phyloP scores from a whole-genome alignment of 371 early-diverging fungal genomes.

The Mortierella sp. region DNA sequence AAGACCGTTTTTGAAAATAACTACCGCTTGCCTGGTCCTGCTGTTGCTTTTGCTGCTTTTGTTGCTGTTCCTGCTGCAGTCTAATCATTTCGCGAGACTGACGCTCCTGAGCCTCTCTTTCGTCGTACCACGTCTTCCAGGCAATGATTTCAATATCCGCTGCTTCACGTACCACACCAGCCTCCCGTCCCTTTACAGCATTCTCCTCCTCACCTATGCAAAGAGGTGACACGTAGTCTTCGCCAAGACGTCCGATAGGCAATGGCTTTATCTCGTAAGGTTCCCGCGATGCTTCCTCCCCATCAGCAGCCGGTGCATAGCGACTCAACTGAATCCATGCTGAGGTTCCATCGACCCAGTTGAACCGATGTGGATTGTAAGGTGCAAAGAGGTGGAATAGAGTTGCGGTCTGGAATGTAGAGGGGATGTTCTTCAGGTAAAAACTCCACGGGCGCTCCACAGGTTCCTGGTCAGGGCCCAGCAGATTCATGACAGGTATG shows the following conservation, averaged over 20 bases:
- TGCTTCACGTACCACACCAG: constrained; percentile 26
- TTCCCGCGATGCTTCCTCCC: constrained; percentile 15
- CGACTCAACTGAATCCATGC: constrained; percentile 61
- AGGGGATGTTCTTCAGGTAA: constrained; percentile 60
- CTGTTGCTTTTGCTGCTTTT: constrained; percentile 9
- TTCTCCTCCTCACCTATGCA: constrained; percentile 18
- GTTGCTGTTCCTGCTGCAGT: constrained; percentile 10
- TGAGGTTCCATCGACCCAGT: constrained; percentile 57
- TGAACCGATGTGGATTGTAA: constrained; percentile 55
- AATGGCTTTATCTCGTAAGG: constrained; percentile 17
- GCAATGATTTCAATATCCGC: constrained; percentile 39
- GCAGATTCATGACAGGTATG: constrained; percentile 60
- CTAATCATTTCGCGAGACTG: constrained; percentile 12
- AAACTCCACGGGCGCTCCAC: constrained; percentile 55
- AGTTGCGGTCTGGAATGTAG: constrained; percentile 49
- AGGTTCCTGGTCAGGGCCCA: constrained; percentile 55
- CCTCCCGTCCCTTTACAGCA: constrained; percentile 28
- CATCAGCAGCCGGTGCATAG: constrained; percentile 12
- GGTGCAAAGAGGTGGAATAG: constrained; percentile 59
- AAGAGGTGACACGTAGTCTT: constrained; percentile 30
- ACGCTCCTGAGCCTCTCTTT: constrained; percentile 26
- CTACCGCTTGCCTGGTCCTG: background rate
- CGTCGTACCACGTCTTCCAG: constrained; percentile 42
- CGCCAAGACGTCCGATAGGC: constrained; percentile 32
- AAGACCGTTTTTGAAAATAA: constrained; percentile 6